These are phyloP conservation scores for Mrakia frigida DNA, from an alignment of 768 basidiomycete genomes.

Conservation along the genomic window DNA sequence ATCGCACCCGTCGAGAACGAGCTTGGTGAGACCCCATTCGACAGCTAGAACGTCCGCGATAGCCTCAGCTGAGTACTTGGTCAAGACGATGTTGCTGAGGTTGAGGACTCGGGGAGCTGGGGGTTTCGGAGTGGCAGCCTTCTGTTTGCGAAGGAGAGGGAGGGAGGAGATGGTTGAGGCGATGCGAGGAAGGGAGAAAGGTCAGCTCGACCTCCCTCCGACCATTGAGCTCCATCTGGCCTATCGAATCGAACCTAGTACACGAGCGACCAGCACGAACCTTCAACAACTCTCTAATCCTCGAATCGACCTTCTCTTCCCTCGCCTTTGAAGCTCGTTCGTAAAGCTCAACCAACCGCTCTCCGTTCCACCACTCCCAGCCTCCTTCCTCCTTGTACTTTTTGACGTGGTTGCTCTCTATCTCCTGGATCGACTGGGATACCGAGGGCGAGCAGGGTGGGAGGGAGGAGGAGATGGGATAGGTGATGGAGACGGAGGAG, in stretches of 20 bases:
- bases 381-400: constrained; percentile 67
- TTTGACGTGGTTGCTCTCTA: constrained; percentile 47
- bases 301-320: constrained; percentile 38
- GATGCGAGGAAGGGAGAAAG: not conserved
- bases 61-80: constrained; percentile 62
- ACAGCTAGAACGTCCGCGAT: constrained; percentile 86
- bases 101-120: constrained; percentile 70
- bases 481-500: constrained; percentile 76
- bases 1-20: constrained; percentile 80
- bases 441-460: constrained; percentile 66
- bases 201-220: not conserved
- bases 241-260: no score
- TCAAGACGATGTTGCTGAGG: constrained; percentile 73
- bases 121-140: constrained; percentile 22
- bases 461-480: constrained; percentile 78
- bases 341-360: constrained; percentile 80
- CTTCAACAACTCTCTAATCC: constrained; percentile 38
- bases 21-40: constrained; percentile 85
- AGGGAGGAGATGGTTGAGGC: constrained; percentile 2
- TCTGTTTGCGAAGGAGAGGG: constrained; percentile 10
- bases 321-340: constrained; percentile 46
- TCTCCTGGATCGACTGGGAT: not conserved
- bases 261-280: constrained; percentile 32
- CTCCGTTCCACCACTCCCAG: constrained; percentile 76
- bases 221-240: no score